Percentiles rank a stretch among this genome's conserved stretches.
Conservation (phyloP, 768 basidiomycete genomes). For the Mycena crocata region DNA sequence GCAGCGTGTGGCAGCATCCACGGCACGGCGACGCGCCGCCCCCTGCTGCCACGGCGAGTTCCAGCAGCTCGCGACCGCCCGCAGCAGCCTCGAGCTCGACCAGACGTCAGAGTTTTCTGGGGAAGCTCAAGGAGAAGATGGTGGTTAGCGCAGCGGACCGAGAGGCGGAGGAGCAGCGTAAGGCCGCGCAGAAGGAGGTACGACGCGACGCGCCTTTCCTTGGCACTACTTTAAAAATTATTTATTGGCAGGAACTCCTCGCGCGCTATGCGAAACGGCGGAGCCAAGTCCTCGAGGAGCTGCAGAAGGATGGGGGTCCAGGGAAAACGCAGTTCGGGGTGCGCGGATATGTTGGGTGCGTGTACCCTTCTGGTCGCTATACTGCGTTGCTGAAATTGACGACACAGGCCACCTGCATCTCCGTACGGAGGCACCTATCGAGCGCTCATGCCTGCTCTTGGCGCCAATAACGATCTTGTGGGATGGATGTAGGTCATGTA, state of each 20-base stretch:
- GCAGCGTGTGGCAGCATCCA: slow-evolving; percentile 30
- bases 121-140: slow-evolving; percentile 31
- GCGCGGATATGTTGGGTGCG: slow-evolving; percentile 30
- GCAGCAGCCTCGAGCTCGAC: not conserved
- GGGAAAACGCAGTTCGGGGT: slow-evolving; percentile 15
- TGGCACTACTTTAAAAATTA: not conserved
- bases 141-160: slow-evolving; percentile 19
- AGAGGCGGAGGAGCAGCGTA: slow-evolving; percentile 22
- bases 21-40: slow-evolving; percentile 15
- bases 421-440: slow-evolving; percentile 28
- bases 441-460: slow-evolving; percentile 23
- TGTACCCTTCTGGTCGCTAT: no score
- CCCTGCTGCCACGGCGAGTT: not conserved
- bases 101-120: slow-evolving; percentile 20
- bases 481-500: no score
- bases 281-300: slow-evolving; percentile 23
- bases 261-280: slow-evolving; percentile 31
- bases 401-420: slow-evolving; percentile 29
- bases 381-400: no score
- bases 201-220: not conserved
- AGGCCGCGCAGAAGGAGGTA: slow-evolving; percentile 16
- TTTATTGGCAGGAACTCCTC: slow-evolving; percentile 19
- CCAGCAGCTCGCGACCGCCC: not conserved
- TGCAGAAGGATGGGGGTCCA: slow-evolving; percentile 18
- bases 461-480: slow-evolving; percentile 23